Conservation (phyloP, 305 asterid genomes). For the Vinca major region DNA sequence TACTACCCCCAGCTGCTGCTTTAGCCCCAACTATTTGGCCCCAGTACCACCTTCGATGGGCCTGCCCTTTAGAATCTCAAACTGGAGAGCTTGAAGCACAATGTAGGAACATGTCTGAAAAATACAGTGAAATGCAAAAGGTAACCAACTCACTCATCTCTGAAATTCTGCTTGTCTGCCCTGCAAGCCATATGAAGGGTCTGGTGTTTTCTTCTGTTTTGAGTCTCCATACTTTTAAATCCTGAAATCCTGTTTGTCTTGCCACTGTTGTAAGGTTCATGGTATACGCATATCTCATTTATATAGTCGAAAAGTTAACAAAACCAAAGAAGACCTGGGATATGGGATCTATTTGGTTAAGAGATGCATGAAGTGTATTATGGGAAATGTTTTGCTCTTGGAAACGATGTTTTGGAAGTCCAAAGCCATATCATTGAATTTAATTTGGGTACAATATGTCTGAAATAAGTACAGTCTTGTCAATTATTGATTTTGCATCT, state of each 20-base stretch:
- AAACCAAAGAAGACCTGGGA: neutral
- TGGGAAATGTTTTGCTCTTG: neutral
- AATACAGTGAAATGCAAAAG: slow-evolving; percentile 60
- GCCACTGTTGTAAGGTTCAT: too few relatives aligned
- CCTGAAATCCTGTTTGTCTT: too few relatives aligned
- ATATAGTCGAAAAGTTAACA: too few relatives aligned
- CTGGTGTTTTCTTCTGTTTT: neutral
- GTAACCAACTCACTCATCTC: slow-evolving; percentile 27
- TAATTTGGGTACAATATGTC: neutral
- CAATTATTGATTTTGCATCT: neutral
- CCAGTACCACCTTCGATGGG: slow-evolving; percentile 98
- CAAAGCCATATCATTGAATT: neutral
- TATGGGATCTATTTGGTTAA: neutral
- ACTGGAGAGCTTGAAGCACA: slow-evolving; percentile 86
- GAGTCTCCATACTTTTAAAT: too few relatives aligned
- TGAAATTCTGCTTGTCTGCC: neutral
- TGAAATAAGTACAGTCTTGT: neutral
- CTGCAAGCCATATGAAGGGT: neutral
- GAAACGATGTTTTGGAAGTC: neutral
- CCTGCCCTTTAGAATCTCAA: slow-evolving; percentile 84
- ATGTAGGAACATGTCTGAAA: slow-evolving; percentile 60
- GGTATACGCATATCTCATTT: too few relatives aligned
- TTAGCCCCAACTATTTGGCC: slow-evolving; percentile 99
- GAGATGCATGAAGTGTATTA: neutral
- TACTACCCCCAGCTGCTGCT: slow-evolving; percentile 95